Conservation (phyloP, 2,329 filamentous ascomycete species). For the Boeremia exigua region DNA sequence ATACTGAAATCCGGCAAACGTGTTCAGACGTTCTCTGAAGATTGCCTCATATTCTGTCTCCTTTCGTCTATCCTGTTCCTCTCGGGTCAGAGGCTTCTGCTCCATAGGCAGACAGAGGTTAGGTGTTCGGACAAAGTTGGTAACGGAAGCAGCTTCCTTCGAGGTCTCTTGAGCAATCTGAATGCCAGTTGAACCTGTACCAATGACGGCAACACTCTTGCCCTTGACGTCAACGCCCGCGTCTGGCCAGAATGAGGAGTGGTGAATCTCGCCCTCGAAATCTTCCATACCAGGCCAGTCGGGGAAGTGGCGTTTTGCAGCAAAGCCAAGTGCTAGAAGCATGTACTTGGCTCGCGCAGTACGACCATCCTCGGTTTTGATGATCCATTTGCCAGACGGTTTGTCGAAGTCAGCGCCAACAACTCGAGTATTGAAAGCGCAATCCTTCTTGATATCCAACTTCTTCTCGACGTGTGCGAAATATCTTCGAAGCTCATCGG, state of each 20-base stretch:
- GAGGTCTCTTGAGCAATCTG: slow-evolving; percentile 69
- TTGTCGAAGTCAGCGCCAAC: slow-evolving; percentile 60
- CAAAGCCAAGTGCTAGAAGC: slow-evolving; percentile 62
- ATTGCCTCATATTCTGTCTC: slow-evolving; percentile 52
- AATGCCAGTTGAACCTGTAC: slow-evolving; percentile 69
- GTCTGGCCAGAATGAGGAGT: slow-evolving; percentile 68
- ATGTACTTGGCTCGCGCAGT: slow-evolving; percentile 59
- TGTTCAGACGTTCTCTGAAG: slow-evolving; percentile 60
- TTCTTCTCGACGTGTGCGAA: slow-evolving; percentile 66
- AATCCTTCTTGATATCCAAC: slow-evolving; percentile 63
- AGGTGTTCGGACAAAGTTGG: slow-evolving; percentile 71
- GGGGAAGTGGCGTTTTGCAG: slow-evolving; percentile 67
- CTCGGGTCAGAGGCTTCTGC: slow-evolving; percentile 54
- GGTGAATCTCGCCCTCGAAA: slow-evolving; percentile 66
- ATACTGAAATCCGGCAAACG: slow-evolving; percentile 66
- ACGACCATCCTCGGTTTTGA: slow-evolving; percentile 60
- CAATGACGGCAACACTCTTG: slow-evolving; percentile 68
- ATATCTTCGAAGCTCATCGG: slow-evolving; percentile 61
- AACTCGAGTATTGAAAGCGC: slow-evolving; percentile 63
- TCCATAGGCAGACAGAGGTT: slow-evolving; percentile 70
- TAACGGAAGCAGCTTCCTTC: slow-evolving; percentile 57
- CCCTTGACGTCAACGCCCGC: slow-evolving; percentile 61
- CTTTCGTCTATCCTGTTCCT: slow-evolving; percentile 58
- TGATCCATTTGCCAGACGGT: slow-evolving; percentile 55
- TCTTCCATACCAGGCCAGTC: slow-evolving; percentile 65